These are phyloP conservation scores for Przewalskia tangutica DNA, from an alignment of 257 asterid species.

Conservation along the genomic window DNA sequence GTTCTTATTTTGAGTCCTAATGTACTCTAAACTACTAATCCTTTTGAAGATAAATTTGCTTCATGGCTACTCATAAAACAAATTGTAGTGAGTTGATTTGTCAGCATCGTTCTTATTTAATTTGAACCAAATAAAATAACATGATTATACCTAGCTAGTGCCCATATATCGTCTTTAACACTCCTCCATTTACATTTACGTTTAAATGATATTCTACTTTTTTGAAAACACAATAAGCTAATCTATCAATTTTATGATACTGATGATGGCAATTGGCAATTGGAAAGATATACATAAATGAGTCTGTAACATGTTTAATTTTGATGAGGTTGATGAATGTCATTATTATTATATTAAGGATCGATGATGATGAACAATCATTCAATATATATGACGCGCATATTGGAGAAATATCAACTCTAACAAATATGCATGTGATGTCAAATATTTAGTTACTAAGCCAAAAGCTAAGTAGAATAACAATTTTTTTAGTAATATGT, in stretches of 20 bases:
- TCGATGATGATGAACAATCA: background rate
- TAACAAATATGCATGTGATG: background rate
- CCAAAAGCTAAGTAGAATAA: background rate
- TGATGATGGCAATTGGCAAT: background rate
- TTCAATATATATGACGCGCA: background rate
- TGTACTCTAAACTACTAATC: background rate
- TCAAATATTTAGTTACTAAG: slow-evolving; percentile 11
- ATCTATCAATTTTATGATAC: background rate
- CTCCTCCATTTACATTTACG: background rate
- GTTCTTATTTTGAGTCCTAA: background rate
- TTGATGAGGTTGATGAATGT: background rate
- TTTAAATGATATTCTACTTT: background rate
- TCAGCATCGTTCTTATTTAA: background rate
- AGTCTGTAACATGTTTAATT: background rate
- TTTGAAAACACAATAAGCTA: background rate
- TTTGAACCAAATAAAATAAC: background rate
- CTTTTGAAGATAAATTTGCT: background rate
- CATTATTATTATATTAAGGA: background rate
- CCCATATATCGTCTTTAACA: background rate
- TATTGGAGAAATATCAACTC: background rate
- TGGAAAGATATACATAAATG: background rate
- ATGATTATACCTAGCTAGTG: background rate
- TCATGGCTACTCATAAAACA: background rate
- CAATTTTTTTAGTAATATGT: background rate
- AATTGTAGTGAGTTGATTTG: background rate